Conservation (phyloP, 1,284 basidiomycete species). For the Caloboletus inedulis region DNA sequence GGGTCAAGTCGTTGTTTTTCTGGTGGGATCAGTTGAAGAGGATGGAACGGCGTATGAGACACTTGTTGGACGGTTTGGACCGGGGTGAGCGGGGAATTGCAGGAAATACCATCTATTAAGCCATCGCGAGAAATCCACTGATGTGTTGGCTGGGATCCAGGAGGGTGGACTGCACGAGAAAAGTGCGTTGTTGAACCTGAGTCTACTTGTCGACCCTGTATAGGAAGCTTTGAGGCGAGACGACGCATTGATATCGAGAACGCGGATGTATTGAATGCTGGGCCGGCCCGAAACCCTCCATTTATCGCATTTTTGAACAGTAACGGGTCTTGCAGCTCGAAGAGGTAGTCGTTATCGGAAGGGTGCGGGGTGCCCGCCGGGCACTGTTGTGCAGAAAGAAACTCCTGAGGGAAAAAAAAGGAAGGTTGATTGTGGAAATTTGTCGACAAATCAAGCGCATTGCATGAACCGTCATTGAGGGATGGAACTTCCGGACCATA, state of each 20-base stretch:
- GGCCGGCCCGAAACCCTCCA: slow-evolving; percentile 8
- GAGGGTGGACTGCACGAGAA: slow-evolving; percentile 7
- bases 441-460: slow-evolving; percentile 5
- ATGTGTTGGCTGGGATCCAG: slow-evolving; percentile 18
- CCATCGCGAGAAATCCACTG: slow-evolving; percentile 16
- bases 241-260: slow-evolving; percentile 25
- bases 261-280: slow-evolving; percentile 14
- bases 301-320: slow-evolving; percentile 19
- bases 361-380: not conserved
- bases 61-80: slow-evolving; percentile 12
- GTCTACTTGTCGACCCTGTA: slow-evolving; percentile 16
- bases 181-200: slow-evolving; percentile 5
- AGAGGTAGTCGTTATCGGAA: slow-evolving; percentile 13
- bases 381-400: slow-evolving; percentile 14
- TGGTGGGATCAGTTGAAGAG: slow-evolving; percentile 11
- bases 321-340: slow-evolving; percentile 14
- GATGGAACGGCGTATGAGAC: slow-evolving; percentile 12
- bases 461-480: not conserved
- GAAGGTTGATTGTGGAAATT: slow-evolving; percentile 9
- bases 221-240: slow-evolving; percentile 22
- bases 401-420: slow-evolving; percentile 6
- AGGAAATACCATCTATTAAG: slow-evolving; percentile 4
- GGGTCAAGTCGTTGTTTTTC: slow-evolving; percentile 17
- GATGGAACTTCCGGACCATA: slow-evolving; percentile 7
- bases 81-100: slow-evolving; percentile 6